Base-by-base conservation (phyloP, 176 grass and related monocot genomes). In the Olyra latifolia region DNA sequence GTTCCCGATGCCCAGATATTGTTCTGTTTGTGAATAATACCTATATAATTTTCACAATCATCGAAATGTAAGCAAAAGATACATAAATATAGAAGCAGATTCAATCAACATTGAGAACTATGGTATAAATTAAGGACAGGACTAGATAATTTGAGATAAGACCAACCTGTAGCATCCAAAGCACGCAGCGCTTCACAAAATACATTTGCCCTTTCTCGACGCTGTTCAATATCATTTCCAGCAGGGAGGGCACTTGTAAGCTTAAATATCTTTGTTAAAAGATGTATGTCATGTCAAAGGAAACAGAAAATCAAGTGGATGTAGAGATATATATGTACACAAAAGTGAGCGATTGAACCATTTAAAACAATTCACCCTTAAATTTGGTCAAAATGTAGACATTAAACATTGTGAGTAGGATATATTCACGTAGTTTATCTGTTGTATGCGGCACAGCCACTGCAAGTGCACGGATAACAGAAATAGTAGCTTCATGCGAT, bases 351-450 rank as follows among this genome's bases (percentile, higher is more conserved):
- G 20, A 84, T 45, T 80, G 30, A 80, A 62, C 50, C 50, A 19
- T 69, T 44, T 35, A 80, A 82, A 75, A n/a, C n/a, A n/a, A n/a
- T n/a, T n/a, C n/a, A n/a, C n/a, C n/a, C n/a, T n/a, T n/a, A n/a
- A n/a, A 62, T 41, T 38, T 67, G 20, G 69, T 44, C 49, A 69
- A 81, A 45, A 85, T 77, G 10, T 24, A 78, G 79, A 65, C 11
- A 81, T 83, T 19, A 71, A 74, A 78, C 46, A 40, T 16, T 80
- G 25, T 76, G 29, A 50, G 71, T 62, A 95, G 95, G 95, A 98
- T 98, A 98, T 98, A 98, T 98, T 98, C 92, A 82, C 86, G 90
- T 72, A 98, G 88, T 84, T 86, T 89, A 81, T 98, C 88, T 78
- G 90, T 93, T 81, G 95, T 93, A 89, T 98, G 88, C 42, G 95